Base-by-base conservation (phyloP, 179 eudicot species). In the Beta corolliflora region DNA sequence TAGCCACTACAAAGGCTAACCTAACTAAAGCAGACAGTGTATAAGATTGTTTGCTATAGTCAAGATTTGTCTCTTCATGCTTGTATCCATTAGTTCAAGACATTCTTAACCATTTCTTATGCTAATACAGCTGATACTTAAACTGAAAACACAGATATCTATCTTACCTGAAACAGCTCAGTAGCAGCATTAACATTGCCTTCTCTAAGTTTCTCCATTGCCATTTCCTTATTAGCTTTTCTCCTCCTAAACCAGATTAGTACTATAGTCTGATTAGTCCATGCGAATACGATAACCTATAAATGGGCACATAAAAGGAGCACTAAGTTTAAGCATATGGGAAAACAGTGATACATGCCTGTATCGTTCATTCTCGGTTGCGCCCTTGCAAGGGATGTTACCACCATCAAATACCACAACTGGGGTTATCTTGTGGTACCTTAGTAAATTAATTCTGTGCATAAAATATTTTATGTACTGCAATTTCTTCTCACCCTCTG, bases 401-500 rank as follows among this genome's bases (percentile, higher is more conserved):
- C 91, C 91, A 15, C 97, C 97, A 80, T 93, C 97, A 71, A 93
- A 93, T 67, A 93, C 95, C 83, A 93, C 94, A n/a, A 93, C 97
- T 0, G 97, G 97, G 69, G 86, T 88, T 10, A 93, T 86, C 79
- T 92, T 84, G 60, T 93, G 78, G 84, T 88, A 87, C 41, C 84
- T 91, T 64, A 93, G 93, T 87, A 93, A 75, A 83, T 92, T 86
- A 68, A 93, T 88, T 72, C 95, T 86, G 81, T 93, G 94, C 93
- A 93, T 92, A 73, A 88, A 93, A 85, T 93, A 93, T 61, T 89
- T 88, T 25, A 93, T 80, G 83, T 89, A 93, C 80, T 89, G 93
- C 46, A 85, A 82, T 78, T 93, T 93, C 88, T 92, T 92, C n/a
- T 92, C 92, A 19, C 95, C 91, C 71, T 92, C 92, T 67, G 83